Conservation (phyloP, 2,329 filamentous ascomycete species). For the Clarireedia homoeocarpa region DNA sequence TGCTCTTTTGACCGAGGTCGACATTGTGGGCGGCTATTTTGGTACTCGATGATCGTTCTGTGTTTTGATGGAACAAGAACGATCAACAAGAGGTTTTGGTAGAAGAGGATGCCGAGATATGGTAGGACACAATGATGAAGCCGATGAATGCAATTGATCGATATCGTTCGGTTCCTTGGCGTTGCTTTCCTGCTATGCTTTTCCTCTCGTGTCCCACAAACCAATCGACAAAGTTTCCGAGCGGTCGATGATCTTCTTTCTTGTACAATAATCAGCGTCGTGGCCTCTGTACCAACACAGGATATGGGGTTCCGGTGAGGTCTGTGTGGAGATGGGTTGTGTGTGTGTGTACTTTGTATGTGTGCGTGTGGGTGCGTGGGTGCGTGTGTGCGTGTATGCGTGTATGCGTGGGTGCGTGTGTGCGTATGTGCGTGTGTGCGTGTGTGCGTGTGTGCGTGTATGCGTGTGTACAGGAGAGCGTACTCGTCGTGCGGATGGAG, state of each 20-base stretch:
- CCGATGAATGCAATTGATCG: too few relatives aligned
- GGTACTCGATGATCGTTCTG: neutral
- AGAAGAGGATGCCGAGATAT: neutral
- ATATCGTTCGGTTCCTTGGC: too few relatives aligned
- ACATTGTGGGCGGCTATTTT: slow-evolving; percentile 10
- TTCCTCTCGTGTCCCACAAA: too few relatives aligned
- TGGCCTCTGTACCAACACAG: neutral
- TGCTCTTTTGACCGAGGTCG: slow-evolving; percentile 43
- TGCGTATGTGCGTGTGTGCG: neutral
- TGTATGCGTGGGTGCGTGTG: too few relatives aligned
- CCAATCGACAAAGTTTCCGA: too few relatives aligned
- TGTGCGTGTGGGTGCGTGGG: neutral
- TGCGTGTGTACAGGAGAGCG: neutral
- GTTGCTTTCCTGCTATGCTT: too few relatives aligned
- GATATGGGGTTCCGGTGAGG: neutral
- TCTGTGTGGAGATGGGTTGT: neutral
- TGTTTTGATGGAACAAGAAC: neutral
- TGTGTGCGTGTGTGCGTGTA: too few relatives aligned
- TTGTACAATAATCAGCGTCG: neutral
- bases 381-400: neutral
- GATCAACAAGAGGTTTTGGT: neutral
- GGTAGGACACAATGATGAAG: too few relatives aligned
- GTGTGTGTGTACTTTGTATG: neutral
- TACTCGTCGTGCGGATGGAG: neutral
- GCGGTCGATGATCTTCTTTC: too few relatives aligned